Evolutionary conservation across 345 rosid genomes (phyloP).

Genomic region (Linum trigynum): DNA sequence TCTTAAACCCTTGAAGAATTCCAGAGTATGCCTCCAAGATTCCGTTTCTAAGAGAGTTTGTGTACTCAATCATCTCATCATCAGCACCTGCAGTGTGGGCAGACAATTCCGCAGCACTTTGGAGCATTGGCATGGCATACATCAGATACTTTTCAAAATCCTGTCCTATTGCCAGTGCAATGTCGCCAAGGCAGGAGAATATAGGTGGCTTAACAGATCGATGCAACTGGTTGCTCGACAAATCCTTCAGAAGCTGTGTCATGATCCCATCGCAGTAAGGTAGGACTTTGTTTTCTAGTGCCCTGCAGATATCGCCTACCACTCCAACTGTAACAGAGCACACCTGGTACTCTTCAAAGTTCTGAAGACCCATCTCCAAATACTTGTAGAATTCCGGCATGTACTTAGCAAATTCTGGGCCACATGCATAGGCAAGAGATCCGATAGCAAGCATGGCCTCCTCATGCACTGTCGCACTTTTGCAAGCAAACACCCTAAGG

Average conservation of each 20-base stretch:
- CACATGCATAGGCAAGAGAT: slow-evolving; percentile 65
- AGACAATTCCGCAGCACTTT: slow-evolving; percentile 65
- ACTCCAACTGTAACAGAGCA: slow-evolving; percentile 74
- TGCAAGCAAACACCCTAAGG: slow-evolving; percentile 62
- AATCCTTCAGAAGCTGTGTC: slow-evolving; percentile 72
- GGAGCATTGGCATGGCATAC: slow-evolving; percentile 74
- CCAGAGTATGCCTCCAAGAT: slow-evolving; percentile 73
- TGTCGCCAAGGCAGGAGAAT: slow-evolving; percentile 68
- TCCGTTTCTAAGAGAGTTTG: slow-evolving; percentile 61
- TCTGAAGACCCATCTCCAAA: slow-evolving; percentile 70
- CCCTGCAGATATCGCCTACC: slow-evolving; percentile 61
- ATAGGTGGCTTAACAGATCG: slow-evolving; percentile 72
- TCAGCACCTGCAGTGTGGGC: slow-evolving; percentile 51
- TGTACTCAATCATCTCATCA: slow-evolving; percentile 66
- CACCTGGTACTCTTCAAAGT: slow-evolving; percentile 67
- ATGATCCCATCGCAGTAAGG: slow-evolving; percentile 70
- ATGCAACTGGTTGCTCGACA: slow-evolving; percentile 71
- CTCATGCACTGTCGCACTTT: slow-evolving; percentile 72
- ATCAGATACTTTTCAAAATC: slow-evolving; percentile 57
- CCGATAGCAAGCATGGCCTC: slow-evolving; percentile 80
- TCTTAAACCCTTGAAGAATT: slow-evolving; percentile 70
- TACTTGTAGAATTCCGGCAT: slow-evolving; percentile 67
- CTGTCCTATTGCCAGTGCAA: slow-evolving; percentile 68
- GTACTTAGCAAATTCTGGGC: slow-evolving; percentile 54
- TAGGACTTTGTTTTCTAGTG: slow-evolving; percentile 50